phyloP scores from a whole-genome alignment of 2,329 filamentous ascomycete species.

The Fusarium sp. region DNA sequence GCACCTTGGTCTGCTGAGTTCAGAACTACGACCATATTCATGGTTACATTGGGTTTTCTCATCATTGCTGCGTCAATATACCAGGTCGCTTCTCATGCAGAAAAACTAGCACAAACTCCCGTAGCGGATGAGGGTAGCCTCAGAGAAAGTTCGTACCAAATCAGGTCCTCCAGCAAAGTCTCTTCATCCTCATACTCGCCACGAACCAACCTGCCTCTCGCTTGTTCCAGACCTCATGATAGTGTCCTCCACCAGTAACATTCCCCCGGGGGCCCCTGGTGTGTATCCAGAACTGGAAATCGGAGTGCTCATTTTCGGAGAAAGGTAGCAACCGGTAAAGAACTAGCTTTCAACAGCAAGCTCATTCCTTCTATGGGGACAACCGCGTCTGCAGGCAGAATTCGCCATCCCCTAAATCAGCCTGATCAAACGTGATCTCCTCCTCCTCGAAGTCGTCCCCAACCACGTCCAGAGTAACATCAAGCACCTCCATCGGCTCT shows the following conservation, averaged over 20 bases:
- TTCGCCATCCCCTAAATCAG: not conserved
- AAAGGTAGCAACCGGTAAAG: not conserved
- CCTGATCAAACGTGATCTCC: not conserved
- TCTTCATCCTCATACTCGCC: slow-evolving; percentile 21
- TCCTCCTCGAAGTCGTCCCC: not conserved
- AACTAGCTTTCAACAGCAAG: not conserved
- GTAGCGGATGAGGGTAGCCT: not conserved
- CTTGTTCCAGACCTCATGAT: slow-evolving; percentile 28
- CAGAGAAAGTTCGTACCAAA: not conserved
- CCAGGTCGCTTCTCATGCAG: not conserved
- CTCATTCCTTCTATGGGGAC: not conserved
- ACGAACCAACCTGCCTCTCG: slow-evolving; percentile 29
- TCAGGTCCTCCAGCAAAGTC: slow-evolving; percentile 27
- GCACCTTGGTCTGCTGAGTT: not conserved
- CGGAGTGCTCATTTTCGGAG: not conserved
- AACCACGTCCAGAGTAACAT: not conserved
- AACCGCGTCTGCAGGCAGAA: not conserved
- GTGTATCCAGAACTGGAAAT: not conserved
- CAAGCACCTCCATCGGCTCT: not conserved
- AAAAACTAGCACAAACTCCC: not conserved
- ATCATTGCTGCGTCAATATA: not conserved
- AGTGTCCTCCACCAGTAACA: slow-evolving; percentile 12
- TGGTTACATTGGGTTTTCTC: not conserved
- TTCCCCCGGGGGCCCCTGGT: too few relatives aligned
- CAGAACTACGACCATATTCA: not conserved